phyloP scores from a whole-genome alignment of 2,329 filamentous ascomycete genomes.

The Trichoderma sp. region DNA sequence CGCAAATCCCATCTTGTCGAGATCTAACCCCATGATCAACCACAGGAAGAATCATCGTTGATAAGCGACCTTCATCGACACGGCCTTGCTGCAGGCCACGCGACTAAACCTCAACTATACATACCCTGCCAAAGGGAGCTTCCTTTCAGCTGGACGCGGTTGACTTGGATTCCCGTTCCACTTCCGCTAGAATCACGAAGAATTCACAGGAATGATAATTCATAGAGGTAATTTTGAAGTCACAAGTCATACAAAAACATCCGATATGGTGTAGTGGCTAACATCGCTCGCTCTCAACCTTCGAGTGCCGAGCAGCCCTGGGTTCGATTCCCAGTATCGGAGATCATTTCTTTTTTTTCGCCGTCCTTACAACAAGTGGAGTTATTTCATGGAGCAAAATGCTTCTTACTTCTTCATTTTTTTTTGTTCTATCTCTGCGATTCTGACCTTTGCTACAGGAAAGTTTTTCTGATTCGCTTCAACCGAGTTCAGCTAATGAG shows the following conservation, averaged over 20 bases:
- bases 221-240: accelerated
- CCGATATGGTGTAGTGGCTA: conserved; percentile 44
- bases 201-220: background rate
- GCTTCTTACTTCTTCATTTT: background rate
- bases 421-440: background rate
- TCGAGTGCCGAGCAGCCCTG: conserved; percentile 39
- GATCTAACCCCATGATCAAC: background rate
- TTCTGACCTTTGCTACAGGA: too few relatives aligned
- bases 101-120: conserved; percentile 53
- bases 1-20: background rate
- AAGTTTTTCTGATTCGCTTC: too few relatives aligned
- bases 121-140: conserved; percentile 57
- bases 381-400: background rate
- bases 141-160: conserved; percentile 55
- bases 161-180: conserved; percentile 45
- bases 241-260: conserved; percentile 21
- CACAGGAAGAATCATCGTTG: conserved; percentile 4
- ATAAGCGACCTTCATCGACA: background rate
- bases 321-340: conserved; percentile 43
- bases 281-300: conserved; percentile 42
- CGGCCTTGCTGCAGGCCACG: conserved; percentile 32
- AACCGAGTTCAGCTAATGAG: too few relatives aligned
- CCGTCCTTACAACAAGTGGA: too few relatives aligned
- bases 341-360: conserved; percentile 28
- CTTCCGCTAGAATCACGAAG: conserved; percentile 45